Evolutionary conservation across 805 yeast species (phyloP), one percentile per base, ranked within the genome.

Genomic region (Candida nemodendra): DNA sequence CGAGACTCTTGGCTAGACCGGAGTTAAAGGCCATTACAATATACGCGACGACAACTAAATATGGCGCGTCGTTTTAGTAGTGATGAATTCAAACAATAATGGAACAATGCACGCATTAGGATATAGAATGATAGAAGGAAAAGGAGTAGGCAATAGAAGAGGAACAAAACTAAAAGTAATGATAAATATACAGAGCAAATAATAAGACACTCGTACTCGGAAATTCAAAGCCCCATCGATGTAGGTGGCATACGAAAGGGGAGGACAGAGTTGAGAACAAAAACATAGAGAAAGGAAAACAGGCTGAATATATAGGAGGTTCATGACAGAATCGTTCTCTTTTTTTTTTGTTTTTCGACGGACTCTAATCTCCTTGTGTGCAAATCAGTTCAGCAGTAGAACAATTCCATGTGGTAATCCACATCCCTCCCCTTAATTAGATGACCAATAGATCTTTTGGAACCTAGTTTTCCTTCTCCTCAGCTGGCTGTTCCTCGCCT

Each of bases 391-490:
- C 29, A 35, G n/a, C 22, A 27, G 19, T 7, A 16, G 16, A 34
- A 12, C 15, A 19, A 13, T 21, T 27, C 30, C 9, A 21, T 21
- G 9, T 21, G 7, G 16, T 23, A 24, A 32, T 19, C 22, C 13
- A 13, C 27, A 11, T 15, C 25, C 32, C 32, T 27, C 37, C 22
- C 17, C 26, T 12, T 9, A 19, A 27, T 34, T 18, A 34, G 27
- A 27, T 19, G 37, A 9, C 22, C 5, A 25, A 18, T 23, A 32
- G 18, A 18, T 24, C n/a, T n/a, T 7, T 21, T 21, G 24, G 24
- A 21, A 21, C 11, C 32, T 39, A 36, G 24, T 43, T 43, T 29
- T 39, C 47, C 26, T 43, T 43, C 36, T 36, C 41, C 23, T 39
- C 47, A 9, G 31, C 26, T n/a, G 34, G 31, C 3, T n/a, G 18